Conservation (phyloP, 371 early-diverging fungal species). For the Mucor velutinosus region DNA sequence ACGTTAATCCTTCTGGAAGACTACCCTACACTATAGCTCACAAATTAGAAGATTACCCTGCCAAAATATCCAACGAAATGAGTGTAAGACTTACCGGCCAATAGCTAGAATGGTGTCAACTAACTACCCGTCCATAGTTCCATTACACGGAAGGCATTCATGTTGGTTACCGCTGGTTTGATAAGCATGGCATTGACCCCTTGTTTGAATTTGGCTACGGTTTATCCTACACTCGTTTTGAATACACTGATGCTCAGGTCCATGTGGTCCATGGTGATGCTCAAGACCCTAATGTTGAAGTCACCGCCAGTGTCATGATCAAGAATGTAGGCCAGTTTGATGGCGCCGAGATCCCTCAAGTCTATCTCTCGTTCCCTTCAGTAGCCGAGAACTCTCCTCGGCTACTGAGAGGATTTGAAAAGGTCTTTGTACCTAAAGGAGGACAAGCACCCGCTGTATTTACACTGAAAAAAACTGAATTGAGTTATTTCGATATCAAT, state of each 20-base stretch:
- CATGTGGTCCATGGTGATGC: background rate
- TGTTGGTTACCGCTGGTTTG: conserved; percentile 62
- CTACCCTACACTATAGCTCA: conserved; percentile 64
- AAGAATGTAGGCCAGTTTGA: conserved; percentile 51
- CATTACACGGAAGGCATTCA: conserved; percentile 56
- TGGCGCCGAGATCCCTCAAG: conserved; percentile 65
- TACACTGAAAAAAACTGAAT: conserved; percentile 33
- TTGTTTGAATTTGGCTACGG: conserved; percentile 66
- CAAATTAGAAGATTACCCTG: conserved; percentile 41
- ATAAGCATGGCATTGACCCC: conserved; percentile 50
- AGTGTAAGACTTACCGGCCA: background rate
- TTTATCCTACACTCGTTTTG: conserved; percentile 64
- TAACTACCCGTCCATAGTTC: conserved; percentile 16
- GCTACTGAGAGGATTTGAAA: conserved; percentile 57
- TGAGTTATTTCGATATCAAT: conserved; percentile 46
- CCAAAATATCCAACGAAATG: conserved; percentile 7
- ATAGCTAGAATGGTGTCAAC: background rate
- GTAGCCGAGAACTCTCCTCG: conserved; percentile 52
- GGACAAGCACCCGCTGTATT: conserved; percentile 32
- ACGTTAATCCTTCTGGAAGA: conserved; percentile 61
- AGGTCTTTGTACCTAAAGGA: conserved; percentile 37
- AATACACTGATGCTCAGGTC: conserved; percentile 31
- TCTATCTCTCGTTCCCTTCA: conserved; percentile 57
- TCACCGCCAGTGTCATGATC: conserved; percentile 40
- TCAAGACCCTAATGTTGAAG: conserved; percentile 11